A percentile compares a stretch with the other conserved stretches of the same genome.
phyloP scores from a whole-genome alignment of 805 yeast species.

The Tetrapisispora pingtungensis region DNA sequence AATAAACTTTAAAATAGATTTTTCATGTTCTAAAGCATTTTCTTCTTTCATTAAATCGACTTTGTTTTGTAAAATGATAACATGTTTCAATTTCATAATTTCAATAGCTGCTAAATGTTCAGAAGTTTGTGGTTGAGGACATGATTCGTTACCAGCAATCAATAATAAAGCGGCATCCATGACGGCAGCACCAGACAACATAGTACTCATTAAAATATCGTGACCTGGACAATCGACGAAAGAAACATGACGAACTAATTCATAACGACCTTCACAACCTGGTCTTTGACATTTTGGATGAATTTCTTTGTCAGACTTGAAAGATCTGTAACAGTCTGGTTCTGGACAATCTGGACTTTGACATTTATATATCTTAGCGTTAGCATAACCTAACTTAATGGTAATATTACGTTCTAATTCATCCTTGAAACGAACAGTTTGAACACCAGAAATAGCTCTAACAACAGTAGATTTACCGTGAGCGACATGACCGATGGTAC shows the following conservation, averaged over 20 bases:
- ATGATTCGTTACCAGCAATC: constrained; percentile 96
- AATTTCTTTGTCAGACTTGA: constrained; percentile 89
- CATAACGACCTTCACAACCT: constrained; percentile 84
- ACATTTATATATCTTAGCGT: constrained; percentile 95
- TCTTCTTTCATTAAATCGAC: constrained; percentile 98
- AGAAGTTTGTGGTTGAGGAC: constrained; percentile 99
- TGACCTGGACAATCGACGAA: constrained; percentile 99
- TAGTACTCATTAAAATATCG: constrained; percentile 99
- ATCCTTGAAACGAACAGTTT: constrained; percentile 97
- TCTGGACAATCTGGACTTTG: constrained; percentile 77
- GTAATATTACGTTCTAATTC: constrained; percentile 98
- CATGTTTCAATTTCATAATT: constrained; percentile 96
- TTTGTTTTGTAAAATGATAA: constrained; percentile 91
- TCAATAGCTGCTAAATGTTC: constrained; percentile 99
- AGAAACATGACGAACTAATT: constrained; percentile 88
- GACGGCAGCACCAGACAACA: constrained; percentile 99
- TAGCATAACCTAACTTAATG: constrained; percentile 96
- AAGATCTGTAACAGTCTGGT: constrained; percentile 92
- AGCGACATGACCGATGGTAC: constrained; percentile 94
- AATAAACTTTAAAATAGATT: constrained; percentile 82
- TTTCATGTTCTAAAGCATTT: constrained; percentile 89
- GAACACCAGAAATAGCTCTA: constrained; percentile 95
- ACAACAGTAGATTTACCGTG: constrained; percentile 93
- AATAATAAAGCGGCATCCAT: constrained; percentile 98
- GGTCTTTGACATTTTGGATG: constrained; percentile 83